Percentiles rank a stretch among this genome's conserved stretches.
Conservation (phyloP, 768 basidiomycete genomes). For the Pleurotus platypus region DNA sequence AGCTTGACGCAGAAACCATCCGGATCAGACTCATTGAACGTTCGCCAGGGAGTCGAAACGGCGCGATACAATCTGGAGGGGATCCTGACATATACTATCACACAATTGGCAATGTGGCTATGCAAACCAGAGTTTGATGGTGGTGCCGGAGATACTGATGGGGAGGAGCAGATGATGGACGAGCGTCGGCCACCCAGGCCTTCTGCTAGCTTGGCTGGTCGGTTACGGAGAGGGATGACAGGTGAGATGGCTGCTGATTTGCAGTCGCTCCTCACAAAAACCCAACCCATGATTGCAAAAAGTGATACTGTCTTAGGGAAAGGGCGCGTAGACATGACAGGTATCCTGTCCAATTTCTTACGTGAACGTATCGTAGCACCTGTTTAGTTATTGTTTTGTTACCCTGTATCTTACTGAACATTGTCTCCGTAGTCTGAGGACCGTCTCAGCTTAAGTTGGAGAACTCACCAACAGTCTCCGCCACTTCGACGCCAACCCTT, state of each 20-base stretch:
- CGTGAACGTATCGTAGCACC: slow-evolving; percentile 53
- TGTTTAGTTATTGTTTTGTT: slow-evolving; percentile 21
- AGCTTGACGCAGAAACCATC: slow-evolving; percentile 36
- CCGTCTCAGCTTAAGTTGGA: too few relatives aligned
- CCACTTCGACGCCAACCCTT: too few relatives aligned
- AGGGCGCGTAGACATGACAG: slow-evolving; percentile 51
- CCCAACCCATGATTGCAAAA: slow-evolving; percentile 61
- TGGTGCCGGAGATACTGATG: slow-evolving; percentile 34
- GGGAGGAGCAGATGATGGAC: slow-evolving; percentile 36
- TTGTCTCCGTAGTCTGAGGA: too few relatives aligned
- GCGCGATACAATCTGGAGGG: slow-evolving; percentile 64
- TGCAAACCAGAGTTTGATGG: slow-evolving; percentile 67
- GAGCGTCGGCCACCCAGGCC: slow-evolving; percentile 39
- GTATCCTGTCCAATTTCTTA: slow-evolving; percentile 60
- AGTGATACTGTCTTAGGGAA: slow-evolving; percentile 46
- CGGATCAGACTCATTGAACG: slow-evolving; percentile 38
- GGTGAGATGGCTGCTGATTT: slow-evolving; percentile 77
- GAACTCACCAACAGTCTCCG: too few relatives aligned
- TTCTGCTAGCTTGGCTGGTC: slow-evolving; percentile 55
- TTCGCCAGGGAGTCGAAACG: slow-evolving; percentile 54
- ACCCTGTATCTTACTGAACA: slow-evolving; percentile 1
- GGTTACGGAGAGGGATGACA: slow-evolving; percentile 71
- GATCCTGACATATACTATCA: slow-evolving; percentile 65
- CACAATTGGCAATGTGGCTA: slow-evolving; percentile 78
- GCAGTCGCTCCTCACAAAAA: slow-evolving; percentile 59